These are phyloP conservation scores for Arxiozyma heterogenica DNA, from an alignment of 1,139 yeast species.

Conservation along the genomic window DNA sequence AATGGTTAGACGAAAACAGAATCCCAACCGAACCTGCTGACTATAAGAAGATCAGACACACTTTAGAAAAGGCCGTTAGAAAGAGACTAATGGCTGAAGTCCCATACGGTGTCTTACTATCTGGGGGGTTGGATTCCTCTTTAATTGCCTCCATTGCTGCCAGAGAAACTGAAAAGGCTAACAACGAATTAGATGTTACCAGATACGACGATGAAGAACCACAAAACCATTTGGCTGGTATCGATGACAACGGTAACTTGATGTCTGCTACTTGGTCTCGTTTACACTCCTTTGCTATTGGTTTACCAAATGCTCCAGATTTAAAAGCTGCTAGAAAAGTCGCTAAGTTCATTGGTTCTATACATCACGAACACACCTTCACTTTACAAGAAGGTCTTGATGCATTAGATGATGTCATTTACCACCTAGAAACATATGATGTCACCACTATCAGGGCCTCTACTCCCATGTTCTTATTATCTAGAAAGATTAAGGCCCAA, in stretches of 20 bases:
- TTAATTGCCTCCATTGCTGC: slow-evolving; percentile 95
- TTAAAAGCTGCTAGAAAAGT: slow-evolving; percentile 92
- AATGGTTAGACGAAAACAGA: slow-evolving; percentile 81
- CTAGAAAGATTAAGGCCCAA: slow-evolving; percentile 96
- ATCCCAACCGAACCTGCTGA: slow-evolving; percentile 73
- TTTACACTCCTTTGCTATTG: slow-evolving; percentile 93
- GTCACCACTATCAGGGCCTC: slow-evolving; percentile 98
- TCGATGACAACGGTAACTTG: slow-evolving; percentile 78
- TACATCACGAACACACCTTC: slow-evolving; percentile 96
- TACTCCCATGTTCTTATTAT: slow-evolving; percentile 94
- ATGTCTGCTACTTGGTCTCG: slow-evolving; percentile 73
- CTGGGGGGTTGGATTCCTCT: slow-evolving; percentile 96
- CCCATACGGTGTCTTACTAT: slow-evolving; percentile 90
- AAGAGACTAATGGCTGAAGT: slow-evolving; percentile 99
- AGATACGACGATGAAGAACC: slow-evolving; percentile 37
- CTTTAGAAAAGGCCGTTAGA: slow-evolving; percentile 89
- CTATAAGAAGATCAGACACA: slow-evolving; percentile 58
- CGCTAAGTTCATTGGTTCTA: slow-evolving; percentile 88
- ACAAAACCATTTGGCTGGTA: slow-evolving; percentile 72
- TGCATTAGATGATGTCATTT: slow-evolving; percentile 87
- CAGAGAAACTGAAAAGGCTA: slow-evolving; percentile 82
- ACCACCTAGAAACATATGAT: slow-evolving; percentile 93
- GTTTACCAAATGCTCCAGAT: slow-evolving; percentile 97
- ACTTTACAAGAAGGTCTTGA: slow-evolving; percentile 94
- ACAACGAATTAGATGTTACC: slow-evolving; percentile 35